Evolutionary conservation across 257 asterid genomes (phyloP), one percentile per base, ranked within the genome.

Genomic region (Nicotiana paniculata): DNA sequence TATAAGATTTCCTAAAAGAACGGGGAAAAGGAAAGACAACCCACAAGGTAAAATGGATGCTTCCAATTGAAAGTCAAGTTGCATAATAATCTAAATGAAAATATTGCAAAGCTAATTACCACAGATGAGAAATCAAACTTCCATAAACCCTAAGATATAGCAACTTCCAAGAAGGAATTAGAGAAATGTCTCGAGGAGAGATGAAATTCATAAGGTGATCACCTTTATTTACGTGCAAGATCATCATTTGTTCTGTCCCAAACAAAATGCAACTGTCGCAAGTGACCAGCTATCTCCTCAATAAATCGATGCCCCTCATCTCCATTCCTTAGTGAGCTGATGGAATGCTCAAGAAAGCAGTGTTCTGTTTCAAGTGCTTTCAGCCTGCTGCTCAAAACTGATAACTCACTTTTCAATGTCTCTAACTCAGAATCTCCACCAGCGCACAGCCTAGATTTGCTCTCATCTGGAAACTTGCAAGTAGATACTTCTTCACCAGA

Each of bases 281-380:
- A 77, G 67, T 84, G 84, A 87, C 69, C 82, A 83, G 89, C 90
- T 81, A 91, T 85, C 81, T 89, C 93, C 82, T 80, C 81, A 18
- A 90, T 57, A 35, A 84, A 84, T 68, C 82, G 84, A 83, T 83
- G 84, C 66, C 90, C 93, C 67, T 86, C 88, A 28, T 85, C 87
- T 69, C 94, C 93, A 77, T 85, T 90, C 66, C 84, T 83, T 37
- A 90, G 86, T 75, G 91, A 89, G 78, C 83, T 84, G 62, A 90
- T 85, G 9, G 92, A 87, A 70, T 88, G 77, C 87, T 89, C 86
- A 33, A 90, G 84, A 84, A 84, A 87, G 86, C 84, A 84, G 59
- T 82, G 85, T 72, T 89, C 93, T 82, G 86, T 88, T 82, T 90
- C 93, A 46, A 87, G 86, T 17, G 84, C 87, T 78, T 87, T 86